Evolutionary conservation across 2,329 filamentous ascomycete genomes (phyloP).

Genomic region (Diaporthe amygdali): DNA sequence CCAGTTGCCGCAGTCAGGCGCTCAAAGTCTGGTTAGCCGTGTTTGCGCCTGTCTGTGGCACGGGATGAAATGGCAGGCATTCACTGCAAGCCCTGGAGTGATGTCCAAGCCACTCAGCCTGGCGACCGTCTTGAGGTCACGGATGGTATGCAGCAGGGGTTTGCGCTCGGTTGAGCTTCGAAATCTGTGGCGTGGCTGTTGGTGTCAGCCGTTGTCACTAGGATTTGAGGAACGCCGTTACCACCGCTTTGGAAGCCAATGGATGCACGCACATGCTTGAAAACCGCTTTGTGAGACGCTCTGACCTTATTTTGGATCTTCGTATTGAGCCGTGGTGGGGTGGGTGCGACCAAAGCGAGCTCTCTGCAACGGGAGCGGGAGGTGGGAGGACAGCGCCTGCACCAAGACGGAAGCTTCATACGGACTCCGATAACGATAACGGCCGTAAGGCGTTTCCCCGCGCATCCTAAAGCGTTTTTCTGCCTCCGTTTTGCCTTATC

Average conservation of each 20-base stretch:
- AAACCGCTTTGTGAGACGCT: not conserved
- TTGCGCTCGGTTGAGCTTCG: not conserved
- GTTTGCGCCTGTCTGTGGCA: constrained; percentile 3
- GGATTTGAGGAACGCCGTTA: not conserved
- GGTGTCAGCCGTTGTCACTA: not conserved
- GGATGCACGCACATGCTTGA: not conserved
- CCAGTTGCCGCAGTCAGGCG: constrained; percentile 9
- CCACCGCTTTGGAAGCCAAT: not conserved
- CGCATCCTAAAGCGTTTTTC: not conserved
- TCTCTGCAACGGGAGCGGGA: too few relatives aligned
- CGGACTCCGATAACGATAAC: not conserved
- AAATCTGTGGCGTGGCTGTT: not conserved
- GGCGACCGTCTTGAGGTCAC: not conserved
- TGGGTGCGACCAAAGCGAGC: not conserved
- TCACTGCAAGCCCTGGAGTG: not conserved
- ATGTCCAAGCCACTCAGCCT: not conserved
- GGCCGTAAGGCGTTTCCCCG: not conserved
- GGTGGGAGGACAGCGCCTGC: too few relatives aligned
- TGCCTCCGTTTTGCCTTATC: not conserved
- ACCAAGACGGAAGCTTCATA: not conserved
- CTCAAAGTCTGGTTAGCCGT: not conserved
- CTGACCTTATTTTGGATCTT: not conserved
- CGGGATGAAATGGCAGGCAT: not conserved
- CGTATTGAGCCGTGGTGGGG: not conserved
- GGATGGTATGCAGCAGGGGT: not conserved